Percentiles rank a stretch among this genome's conserved stretches.
Evolutionary conservation across 164 flowering plant species (phyloP).

Genomic region (Aristolochia californica): DNA sequence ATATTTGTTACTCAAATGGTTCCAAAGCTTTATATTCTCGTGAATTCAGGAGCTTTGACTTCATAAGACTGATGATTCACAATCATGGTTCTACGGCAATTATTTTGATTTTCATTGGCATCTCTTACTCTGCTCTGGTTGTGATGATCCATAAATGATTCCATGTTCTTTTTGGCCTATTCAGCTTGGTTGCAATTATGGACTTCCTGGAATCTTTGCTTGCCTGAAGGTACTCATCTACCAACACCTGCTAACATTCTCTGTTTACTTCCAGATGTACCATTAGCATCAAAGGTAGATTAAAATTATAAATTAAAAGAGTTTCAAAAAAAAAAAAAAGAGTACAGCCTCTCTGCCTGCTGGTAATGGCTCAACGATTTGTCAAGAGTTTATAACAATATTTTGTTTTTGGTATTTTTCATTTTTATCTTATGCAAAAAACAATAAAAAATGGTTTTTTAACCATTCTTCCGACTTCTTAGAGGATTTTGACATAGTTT

Average conservation of each 20-base stretch:
- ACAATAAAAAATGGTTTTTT: too few species aligned
- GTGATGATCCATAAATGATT: not conserved
- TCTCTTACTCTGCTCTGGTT: not conserved
- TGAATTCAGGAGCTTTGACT: not conserved
- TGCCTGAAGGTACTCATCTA: constrained; percentile 66
- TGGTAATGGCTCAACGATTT: too few species aligned
- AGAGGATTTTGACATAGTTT: too few species aligned
- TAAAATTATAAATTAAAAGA: too few species aligned
- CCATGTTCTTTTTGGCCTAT: constrained; percentile 9
- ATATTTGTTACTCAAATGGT: not conserved
- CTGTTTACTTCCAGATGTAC: not conserved
- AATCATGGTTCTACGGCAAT: too few species aligned
- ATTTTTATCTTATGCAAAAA: too few species aligned
- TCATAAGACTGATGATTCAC: not conserved
- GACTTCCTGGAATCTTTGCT: constrained; percentile 91
- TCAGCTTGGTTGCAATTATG: constrained; percentile 86
- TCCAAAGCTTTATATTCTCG: not conserved
- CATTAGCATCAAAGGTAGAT: not conserved
- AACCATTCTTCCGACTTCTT: too few species aligned
- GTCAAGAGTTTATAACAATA: too few species aligned
- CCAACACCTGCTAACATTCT: not conserved
- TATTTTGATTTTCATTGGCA: not conserved
- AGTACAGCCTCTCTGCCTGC: too few species aligned
- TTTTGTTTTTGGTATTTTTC: too few species aligned
- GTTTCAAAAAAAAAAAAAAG: too few species aligned